These are phyloP conservation scores for Marchantia polymorpha DNA, from an alignment of 225 moss, liverwort and hornwort genomes.

Conservation along the genomic window DNA sequence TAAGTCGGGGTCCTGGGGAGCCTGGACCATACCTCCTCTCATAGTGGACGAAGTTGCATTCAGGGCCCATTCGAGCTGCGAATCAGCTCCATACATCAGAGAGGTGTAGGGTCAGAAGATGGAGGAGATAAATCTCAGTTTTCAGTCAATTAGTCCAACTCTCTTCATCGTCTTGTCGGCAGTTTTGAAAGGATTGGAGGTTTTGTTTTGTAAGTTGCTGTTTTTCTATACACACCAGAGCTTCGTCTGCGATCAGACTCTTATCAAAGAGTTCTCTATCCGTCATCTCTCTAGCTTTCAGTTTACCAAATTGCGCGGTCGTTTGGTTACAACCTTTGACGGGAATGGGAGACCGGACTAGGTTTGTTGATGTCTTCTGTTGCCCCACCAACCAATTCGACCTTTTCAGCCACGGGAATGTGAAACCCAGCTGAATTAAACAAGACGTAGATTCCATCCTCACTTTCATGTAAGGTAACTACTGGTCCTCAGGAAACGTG, in stretches of 20 bases:
- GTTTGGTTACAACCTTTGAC: neutral
- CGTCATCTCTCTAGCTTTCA: neutral
- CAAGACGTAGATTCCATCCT: neutral
- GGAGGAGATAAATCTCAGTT: neutral
- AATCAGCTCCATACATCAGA: conserved; percentile 3
- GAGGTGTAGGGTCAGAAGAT: conserved; percentile 3
- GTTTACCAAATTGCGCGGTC: neutral
- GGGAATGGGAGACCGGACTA: too few relatives aligned
- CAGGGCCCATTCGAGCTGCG: conserved; percentile 24
- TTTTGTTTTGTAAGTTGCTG: neutral
- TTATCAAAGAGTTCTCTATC: neutral
- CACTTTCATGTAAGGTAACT: neutral
- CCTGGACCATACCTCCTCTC: conserved; percentile 79
- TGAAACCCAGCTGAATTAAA: neutral
- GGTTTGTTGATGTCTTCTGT: too few relatives aligned
- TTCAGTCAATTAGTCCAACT: neutral
- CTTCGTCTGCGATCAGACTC: neutral
- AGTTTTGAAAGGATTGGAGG: neutral
- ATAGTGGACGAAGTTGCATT: conserved; percentile 70
- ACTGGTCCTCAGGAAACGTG: neutral
- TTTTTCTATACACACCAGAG: neutral
- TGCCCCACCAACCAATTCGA: neutral
- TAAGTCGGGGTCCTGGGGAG: conserved; percentile 51
- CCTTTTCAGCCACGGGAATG: neutral
- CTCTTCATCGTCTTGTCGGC: neutral